Base-by-base conservation (phyloP, 2,329 filamentous ascomycete species). In the Chaetomium sp. region DNA sequence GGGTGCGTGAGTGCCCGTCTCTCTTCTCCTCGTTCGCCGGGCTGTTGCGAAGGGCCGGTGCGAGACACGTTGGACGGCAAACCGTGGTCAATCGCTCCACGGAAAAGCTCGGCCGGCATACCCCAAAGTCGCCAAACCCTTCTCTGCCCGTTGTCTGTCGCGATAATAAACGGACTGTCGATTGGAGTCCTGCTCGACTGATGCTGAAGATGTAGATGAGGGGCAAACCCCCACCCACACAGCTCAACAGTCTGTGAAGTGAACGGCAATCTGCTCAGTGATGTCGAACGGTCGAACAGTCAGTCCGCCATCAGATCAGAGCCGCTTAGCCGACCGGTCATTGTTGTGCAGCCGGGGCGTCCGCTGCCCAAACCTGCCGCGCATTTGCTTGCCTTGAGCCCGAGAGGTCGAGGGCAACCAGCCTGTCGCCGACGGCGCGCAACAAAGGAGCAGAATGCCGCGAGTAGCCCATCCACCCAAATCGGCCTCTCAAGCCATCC, bases 261-360 rank as follows among this genome's bases (percentile, higher is more conserved):
- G 23, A 19, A 31, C 19, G 33, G 19, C 58, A 53, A 16, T 23
- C 47, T 21, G 45, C 4, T 53, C 53, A 49, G 33, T 27, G 13
- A 59, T 53, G 35, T 35, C 62, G 21, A 60, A 49, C 57, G 29
- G 16, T 35, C 62, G 21, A 60, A 49, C 57, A 23, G 16, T 10
- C 50, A 42, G 21, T 16, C 50, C 29, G n/a, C 35, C 23, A 21
- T 58, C 38, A 33, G 49, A 45, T 47, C n/a, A 31, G 45, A 38
- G 38, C 50, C 33, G 29, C 33, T 49, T 21, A 38, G 50, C 25
- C 50, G 23, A 27, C 50, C 10, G 50, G 50, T 53, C 29, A 53
- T 7, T 21, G 38, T 51, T n/a, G 55, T 54, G 54, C 25, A 19
- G 54, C 10, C 45, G 25, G 54, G 21, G 29, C 33, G 4, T 50